Evolutionary conservation across 345 rosid species (phyloP), one percentile per base, ranked within the genome.

Genomic region (Ceriops tagal): DNA sequence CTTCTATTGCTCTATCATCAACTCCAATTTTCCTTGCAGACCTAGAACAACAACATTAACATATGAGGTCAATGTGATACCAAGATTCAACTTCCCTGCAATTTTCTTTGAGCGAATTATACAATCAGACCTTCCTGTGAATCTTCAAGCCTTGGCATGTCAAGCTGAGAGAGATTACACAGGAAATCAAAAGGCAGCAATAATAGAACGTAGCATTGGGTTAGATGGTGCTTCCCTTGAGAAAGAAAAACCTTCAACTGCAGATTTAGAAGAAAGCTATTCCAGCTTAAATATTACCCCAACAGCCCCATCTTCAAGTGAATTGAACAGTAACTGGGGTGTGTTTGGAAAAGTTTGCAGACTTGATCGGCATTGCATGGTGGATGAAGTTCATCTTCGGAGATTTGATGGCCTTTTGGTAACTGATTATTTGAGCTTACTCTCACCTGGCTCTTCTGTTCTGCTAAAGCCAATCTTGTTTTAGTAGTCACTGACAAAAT

Each of bases 371-470:
- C 96, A 89, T 65, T 88, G 90, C 76, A 65, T 82, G 61, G 97
- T 88, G 70, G 99, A 93, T 71, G 98, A 93, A 81, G 97, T 93
- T 74, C 97, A 93, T 85, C 92, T 93, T 69, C 96, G 97, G 73
- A 86, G 97, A 86, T 89, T 83, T 77, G 98, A 93, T 82, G 98
- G 96, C 69, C 79, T 89, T 67, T 76, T 93, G 92, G 98, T 91
- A 87, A 82, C 65, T 75, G 65, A 65, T 51, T 73, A 65, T 73
- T 75, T 66, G 62, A 62, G 55, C 73, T 72, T 66, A 39, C 67
- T 32, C 56, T 76, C 60, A 59, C 49, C 26, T 37, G 78, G 61
- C 22, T 68, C 80, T 66, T 64, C 57, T 79, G 47, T 74, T 58
- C 57, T 16, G 49, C 66, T 24, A 64, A 58, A 68, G 60, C 65